phyloP scores from a whole-genome alignment of 805 yeast genomes.

The Metschnikowia reukaufii region DNA sequence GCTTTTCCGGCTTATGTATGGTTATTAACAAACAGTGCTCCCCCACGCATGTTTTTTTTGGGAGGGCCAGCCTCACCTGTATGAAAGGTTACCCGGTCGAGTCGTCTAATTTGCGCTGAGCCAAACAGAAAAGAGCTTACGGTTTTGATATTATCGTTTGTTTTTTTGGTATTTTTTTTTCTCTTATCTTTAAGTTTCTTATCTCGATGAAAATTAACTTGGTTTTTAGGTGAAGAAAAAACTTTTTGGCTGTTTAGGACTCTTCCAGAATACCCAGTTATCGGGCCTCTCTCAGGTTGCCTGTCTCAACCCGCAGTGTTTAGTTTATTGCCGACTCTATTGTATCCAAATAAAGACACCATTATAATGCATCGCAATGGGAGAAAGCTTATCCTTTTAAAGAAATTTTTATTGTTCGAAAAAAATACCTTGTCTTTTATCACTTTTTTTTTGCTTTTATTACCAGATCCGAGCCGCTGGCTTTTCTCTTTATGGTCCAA shows the following conservation, averaged over 20 bases:
- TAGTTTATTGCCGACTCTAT: constrained; percentile 14
- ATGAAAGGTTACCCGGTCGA: constrained; percentile 11
- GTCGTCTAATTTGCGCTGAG: neutral
- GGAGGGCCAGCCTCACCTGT: constrained; percentile 10
- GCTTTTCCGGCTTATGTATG: neutral
- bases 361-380: neutral
- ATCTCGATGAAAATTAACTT: neutral
- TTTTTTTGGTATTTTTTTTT: too few relatives aligned
- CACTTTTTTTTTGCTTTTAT: neutral
- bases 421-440: too few relatives aligned
- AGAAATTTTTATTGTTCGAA: neutral
- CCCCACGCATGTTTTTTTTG: constrained; percentile 6
- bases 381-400: neutral
- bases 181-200: neutral
- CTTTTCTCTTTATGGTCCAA: neutral
- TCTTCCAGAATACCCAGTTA: neutral
- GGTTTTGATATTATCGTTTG: neutral
- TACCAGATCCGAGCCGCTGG: neutral
- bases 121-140: neutral
- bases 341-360: neutral
- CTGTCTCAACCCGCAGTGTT: neutral
- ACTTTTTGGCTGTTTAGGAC: too few relatives aligned
- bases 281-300: constrained; percentile 28
- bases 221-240: too few relatives aligned
- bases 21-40: neutral